A percentile compares a stretch with the other conserved stretches of the same genome.
Evolutionary conservation across 169 alveolate species (phyloP).

Genomic region (Cystoisospora suis): DNA sequence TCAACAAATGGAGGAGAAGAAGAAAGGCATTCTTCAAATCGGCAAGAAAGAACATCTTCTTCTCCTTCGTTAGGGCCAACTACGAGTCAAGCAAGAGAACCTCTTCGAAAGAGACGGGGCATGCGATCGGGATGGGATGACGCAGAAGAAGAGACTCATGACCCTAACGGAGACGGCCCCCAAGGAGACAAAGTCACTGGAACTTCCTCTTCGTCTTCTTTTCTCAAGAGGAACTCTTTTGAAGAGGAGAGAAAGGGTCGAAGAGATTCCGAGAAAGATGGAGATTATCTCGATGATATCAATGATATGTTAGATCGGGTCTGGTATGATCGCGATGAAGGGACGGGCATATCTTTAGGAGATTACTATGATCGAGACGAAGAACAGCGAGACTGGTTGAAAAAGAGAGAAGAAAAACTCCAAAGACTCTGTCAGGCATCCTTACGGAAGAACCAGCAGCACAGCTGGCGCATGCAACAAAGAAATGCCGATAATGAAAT

Average conservation of each 20-base stretch:
- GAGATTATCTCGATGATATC: background rate
- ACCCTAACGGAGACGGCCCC: background rate
- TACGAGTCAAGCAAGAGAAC: background rate
- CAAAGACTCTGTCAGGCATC: conserved; percentile 22
- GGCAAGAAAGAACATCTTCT: too few species aligned
- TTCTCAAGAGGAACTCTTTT: too few species aligned
- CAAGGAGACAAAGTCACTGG: background rate
- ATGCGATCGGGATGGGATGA: background rate
- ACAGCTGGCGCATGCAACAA: conserved; percentile 18
- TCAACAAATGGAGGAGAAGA: too few species aligned
- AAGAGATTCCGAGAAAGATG: background rate
- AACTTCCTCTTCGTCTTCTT: too few species aligned
- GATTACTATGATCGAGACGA: conserved; percentile 51
- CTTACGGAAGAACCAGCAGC: background rate
- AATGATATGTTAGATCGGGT: background rate
- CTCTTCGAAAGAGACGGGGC: background rate
- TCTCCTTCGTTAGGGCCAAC: too few species aligned
- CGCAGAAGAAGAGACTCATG: background rate
- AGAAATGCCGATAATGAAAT: conserved; percentile 48
- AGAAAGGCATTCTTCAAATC: too few species aligned
- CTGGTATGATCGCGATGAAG: conserved; percentile 67
- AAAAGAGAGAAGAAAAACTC: conserved; percentile 45
- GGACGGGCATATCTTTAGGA: conserved; percentile 28
- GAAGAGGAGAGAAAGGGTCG: background rate
- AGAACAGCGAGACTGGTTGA: background rate